Percentiles rank a stretch among this genome's conserved stretches.
phyloP scores from a whole-genome alignment of 2,329 filamentous ascomycete genomes.

The Curvularia verruculosa region DNA sequence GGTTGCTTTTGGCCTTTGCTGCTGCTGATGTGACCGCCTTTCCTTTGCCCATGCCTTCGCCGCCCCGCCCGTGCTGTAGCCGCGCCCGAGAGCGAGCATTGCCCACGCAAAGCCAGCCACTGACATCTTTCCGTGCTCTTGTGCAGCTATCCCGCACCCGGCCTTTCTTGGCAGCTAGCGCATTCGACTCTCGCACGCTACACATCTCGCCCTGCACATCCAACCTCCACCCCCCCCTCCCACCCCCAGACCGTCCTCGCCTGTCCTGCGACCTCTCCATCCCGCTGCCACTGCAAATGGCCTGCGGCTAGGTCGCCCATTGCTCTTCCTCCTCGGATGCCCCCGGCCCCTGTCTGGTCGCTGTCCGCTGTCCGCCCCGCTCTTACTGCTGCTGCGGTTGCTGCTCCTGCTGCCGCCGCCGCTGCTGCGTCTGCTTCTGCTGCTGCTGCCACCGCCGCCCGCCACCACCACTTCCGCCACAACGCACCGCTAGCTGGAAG shows the following conservation, averaged over 20 bases:
- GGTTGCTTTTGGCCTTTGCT: background rate
- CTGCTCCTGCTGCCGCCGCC: background rate
- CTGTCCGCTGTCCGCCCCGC: background rate
- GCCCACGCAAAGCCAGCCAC: constrained; percentile 16
- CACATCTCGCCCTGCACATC: constrained; percentile 18
- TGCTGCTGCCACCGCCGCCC: background rate
- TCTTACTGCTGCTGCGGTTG: background rate
- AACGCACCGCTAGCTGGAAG: constrained; percentile 16
- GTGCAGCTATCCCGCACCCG: constrained; percentile 18
- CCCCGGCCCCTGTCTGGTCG: background rate
- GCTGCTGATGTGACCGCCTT: background rate
- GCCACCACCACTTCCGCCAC: constrained; percentile 4
- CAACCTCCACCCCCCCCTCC: constrained; percentile 9
- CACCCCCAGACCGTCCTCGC: constrained; percentile 5
- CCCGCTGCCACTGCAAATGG: constrained; percentile 3
- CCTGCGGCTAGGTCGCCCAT: background rate
- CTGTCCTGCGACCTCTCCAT: constrained; percentile 1
- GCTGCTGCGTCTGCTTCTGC: background rate
- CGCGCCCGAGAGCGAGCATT: constrained; percentile 1
- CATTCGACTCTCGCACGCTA: constrained; percentile 17
- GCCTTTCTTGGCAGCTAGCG: constrained; percentile 22
- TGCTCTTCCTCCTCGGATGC: constrained; percentile 1
- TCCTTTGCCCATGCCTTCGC: background rate
- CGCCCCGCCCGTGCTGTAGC: constrained; percentile 6
- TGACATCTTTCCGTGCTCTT: constrained; percentile 16